Conservation (phyloP, 1,139 yeast species). For the Candida tropicalis region DNA sequence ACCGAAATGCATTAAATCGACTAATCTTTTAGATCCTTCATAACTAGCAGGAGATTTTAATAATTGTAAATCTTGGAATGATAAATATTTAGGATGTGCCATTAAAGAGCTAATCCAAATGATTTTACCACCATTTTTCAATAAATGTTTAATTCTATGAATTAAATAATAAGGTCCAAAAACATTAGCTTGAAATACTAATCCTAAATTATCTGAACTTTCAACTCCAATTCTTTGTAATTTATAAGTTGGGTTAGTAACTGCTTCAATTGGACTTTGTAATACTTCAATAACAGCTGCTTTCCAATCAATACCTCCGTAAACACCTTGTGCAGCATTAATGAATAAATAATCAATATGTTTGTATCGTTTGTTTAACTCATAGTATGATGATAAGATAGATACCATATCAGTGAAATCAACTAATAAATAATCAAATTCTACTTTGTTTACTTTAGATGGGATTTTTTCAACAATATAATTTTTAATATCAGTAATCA, state of each 20-base stretch:
- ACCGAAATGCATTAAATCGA: slow-evolving; percentile 80
- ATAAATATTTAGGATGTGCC: slow-evolving; percentile 70
- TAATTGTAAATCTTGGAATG: slow-evolving; percentile 75
- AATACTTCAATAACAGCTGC: slow-evolving; percentile 71
- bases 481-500: slow-evolving; percentile 61
- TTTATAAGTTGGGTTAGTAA: slow-evolving; percentile 83
- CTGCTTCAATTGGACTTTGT: slow-evolving; percentile 71
- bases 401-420: slow-evolving; percentile 94
- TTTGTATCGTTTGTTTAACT: slow-evolving; percentile 60
- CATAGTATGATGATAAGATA: slow-evolving; percentile 71
- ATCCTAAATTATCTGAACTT: slow-evolving; percentile 75
- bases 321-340: slow-evolving; percentile 89
- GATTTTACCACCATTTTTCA: slow-evolving; percentile 60
- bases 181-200: slow-evolving; percentile 92
- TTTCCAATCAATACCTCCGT: slow-evolving; percentile 83
- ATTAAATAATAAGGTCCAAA: slow-evolving; percentile 90
- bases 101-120: slow-evolving; percentile 87
- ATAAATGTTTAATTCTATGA: slow-evolving; percentile 57
- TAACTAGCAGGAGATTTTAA: slow-evolving; percentile 67
- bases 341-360: slow-evolving; percentile 77
- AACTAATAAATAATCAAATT: slow-evolving; percentile 82
- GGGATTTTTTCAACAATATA: slow-evolving; percentile 42
- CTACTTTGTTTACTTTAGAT: slow-evolving; percentile 55
- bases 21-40: slow-evolving; percentile 88
- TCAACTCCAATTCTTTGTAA: slow-evolving; percentile 75